These are phyloP conservation scores for Cercospora beticola DNA, from an alignment of 2,329 filamentous ascomycete species.

Conservation along the genomic window DNA sequence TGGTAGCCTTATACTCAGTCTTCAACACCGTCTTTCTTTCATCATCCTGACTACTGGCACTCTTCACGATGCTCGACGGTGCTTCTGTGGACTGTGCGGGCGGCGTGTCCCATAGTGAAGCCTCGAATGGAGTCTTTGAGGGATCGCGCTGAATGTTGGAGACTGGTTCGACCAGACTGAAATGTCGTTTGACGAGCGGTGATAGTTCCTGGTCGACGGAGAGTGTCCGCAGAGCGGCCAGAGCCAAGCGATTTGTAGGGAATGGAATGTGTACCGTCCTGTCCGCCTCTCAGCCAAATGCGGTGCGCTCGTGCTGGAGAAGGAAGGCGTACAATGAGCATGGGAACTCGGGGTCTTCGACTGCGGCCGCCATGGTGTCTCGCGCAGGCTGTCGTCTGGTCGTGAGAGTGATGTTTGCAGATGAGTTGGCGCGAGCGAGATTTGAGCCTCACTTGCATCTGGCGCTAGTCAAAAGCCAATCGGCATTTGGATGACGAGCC, in stretches of 20 bases:
- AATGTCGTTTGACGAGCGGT: conserved; percentile 71
- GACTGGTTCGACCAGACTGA: conserved; percentile 53
- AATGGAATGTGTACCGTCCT: conserved; percentile 78
- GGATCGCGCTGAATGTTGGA: conserved; percentile 18
- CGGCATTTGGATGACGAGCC: background rate
- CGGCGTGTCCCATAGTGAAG: conserved; percentile 20
- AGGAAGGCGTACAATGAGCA: conserved; percentile 29
- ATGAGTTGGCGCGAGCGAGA: background rate
- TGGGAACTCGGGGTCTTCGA: conserved; percentile 24
- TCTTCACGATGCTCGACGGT: conserved; percentile 13
- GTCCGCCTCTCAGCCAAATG: conserved; percentile 9
- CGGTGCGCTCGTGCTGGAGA: background rate
- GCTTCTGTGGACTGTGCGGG: conserved; percentile 8
- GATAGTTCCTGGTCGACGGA: conserved; percentile 89
- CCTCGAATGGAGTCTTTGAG: conserved; percentile 24
- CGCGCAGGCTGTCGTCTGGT: background rate
- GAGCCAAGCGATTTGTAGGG: conserved; percentile 74
- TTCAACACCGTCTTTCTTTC: conserved; percentile 58
- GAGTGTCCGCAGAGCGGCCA: conserved; percentile 71
- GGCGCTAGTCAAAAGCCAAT: conserved; percentile 2
- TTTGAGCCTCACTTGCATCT: conserved; percentile 5
- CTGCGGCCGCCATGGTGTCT: conserved; percentile 1
- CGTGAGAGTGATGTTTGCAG: background rate
- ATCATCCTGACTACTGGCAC: conserved; percentile 27
- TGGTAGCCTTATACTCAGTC: conserved; percentile 80